Conservation (phyloP, 805 yeast genomes). For the Candida pseudoglaebosa region DNA sequence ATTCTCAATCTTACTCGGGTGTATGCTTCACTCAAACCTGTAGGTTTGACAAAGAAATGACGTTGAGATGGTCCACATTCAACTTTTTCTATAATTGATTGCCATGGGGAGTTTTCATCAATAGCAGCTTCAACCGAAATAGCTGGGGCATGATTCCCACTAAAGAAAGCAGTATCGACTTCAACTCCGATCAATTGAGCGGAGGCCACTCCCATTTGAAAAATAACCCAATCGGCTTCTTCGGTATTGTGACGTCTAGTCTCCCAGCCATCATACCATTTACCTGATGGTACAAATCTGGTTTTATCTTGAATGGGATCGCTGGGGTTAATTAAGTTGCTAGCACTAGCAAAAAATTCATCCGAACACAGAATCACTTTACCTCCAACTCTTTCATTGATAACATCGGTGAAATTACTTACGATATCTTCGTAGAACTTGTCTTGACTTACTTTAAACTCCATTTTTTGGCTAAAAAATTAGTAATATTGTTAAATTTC, state of each 20-base stretch:
- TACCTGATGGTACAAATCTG: conserved; percentile 77
- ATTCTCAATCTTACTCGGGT: conserved; percentile 81
- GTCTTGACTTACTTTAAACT: conserved; percentile 17
- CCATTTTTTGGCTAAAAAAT: conserved; percentile 12
- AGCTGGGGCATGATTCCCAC: conserved; percentile 92
- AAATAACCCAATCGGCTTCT: conserved; percentile 83
- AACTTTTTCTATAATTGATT: conserved; percentile 55
- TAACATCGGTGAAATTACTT: conserved; percentile 65
- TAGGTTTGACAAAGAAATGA: conserved; percentile 70
- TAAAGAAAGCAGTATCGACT: conserved; percentile 89
- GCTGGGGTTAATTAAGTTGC: conserved; percentile 75
- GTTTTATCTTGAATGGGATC: conserved; percentile 81
- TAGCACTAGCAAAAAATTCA: conserved; percentile 95
- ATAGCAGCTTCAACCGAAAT: conserved; percentile 76
- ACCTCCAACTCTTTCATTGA: conserved; percentile 84
- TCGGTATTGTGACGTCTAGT: conserved; percentile 88
- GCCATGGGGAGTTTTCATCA: conserved; percentile 56
- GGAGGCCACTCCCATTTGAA: conserved; percentile 77
- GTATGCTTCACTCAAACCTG: conserved; percentile 53
- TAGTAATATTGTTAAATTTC: too few relatives aligned
- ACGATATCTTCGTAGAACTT: conserved; percentile 47
- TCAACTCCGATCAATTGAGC: conserved; percentile 82
- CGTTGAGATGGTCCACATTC: conserved; percentile 90
- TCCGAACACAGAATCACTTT: conserved; percentile 66
- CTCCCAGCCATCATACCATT: conserved; percentile 99